phyloP scores from a whole-genome alignment of 495 filamentous ascomycete genomes.

The Rostrohypoxylon terebratum region DNA sequence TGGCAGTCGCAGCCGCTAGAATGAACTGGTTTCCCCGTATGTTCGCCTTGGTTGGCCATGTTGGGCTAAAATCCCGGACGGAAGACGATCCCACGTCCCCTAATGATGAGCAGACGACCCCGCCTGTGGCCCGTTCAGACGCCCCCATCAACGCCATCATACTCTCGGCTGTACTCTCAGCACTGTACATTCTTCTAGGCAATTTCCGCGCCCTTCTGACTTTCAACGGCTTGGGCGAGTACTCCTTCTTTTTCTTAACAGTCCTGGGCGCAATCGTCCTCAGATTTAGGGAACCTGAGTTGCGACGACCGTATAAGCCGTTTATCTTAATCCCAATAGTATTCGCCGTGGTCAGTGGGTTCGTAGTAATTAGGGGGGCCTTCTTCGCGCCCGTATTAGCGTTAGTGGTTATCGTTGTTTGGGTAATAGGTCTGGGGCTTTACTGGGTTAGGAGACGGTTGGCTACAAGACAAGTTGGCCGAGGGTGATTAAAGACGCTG shows the following conservation, averaged over 20 bases:
- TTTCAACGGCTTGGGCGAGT: conserved; percentile 68
- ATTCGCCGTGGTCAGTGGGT: conserved; percentile 65
- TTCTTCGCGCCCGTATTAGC: conserved; percentile 65
- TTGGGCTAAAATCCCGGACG: conserved; percentile 42
- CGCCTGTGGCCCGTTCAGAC: conserved; percentile 47
- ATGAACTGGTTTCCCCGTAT: conserved; percentile 62
- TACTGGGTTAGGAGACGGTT: conserved; percentile 51
- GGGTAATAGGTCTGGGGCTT: conserved; percentile 57
- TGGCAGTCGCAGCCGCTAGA: conserved; percentile 67
- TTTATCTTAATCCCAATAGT: conserved; percentile 57
- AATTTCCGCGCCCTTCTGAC: conserved; percentile 68
- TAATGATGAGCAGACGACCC: not conserved
- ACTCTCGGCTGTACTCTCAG: conserved; percentile 59
- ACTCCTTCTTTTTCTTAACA: conserved; percentile 69
- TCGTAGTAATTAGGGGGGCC: conserved; percentile 65
- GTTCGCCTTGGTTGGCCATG: conserved; percentile 57
- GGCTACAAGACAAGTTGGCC: conserved; percentile 16
- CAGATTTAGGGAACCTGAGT: conserved; percentile 60
- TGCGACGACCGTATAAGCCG: conserved; percentile 63
- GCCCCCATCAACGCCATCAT: conserved; percentile 65
- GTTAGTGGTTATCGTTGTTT: conserved; percentile 57
- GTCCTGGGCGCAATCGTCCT: conserved; percentile 64
- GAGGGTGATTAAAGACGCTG: not conserved
- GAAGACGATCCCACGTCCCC: conserved; percentile 22
- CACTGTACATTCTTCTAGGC: conserved; percentile 66